A percentile compares a stretch with the other conserved stretches of the same genome.
phyloP scores from a whole-genome alignment of 768 basidiomycete genomes.

The Phylloporus sp. region DNA sequence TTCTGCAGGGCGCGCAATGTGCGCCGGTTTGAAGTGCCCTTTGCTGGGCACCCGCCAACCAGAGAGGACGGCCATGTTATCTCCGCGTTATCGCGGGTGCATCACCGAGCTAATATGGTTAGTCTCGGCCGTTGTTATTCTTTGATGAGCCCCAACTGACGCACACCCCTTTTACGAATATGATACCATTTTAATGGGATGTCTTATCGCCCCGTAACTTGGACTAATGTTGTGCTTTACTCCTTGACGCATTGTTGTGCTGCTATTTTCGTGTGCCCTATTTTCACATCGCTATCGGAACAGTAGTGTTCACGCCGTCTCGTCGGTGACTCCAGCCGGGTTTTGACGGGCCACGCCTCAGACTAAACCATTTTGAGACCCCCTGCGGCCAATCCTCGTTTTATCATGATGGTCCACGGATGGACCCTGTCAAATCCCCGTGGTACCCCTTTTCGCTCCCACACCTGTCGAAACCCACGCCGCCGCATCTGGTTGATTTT shows the following conservation, averaged over 20 bases:
- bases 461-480: conserved; percentile 8
- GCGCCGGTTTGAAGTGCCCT: too few relatives aligned
- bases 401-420: background rate
- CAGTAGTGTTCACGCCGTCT: background rate
- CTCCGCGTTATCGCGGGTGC: conserved; percentile 15
- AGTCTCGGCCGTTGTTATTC: conserved; percentile 3
- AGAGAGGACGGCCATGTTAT: conserved; percentile 8
- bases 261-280: background rate
- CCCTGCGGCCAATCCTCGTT: background rate
- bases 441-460: conserved; percentile 12
- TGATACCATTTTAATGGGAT: background rate
- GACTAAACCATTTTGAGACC: conserved; percentile 17
- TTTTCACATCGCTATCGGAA: background rate
- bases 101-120: conserved; percentile 5
- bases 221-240: background rate
- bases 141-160: background rate
- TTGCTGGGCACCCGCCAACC: conserved; percentile 11
- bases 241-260: background rate
- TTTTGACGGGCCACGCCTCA: conserved; percentile 4
- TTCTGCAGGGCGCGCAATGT: conserved; percentile 14
- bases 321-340: background rate
- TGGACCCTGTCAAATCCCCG: conserved; percentile 10
- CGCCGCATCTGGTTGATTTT: background rate
- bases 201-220: background rate
- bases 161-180: background rate